These are phyloP conservation scores for Theobroma grandiflorum DNA, from an alignment of 441 rosid genomes.

Conservation along the genomic window DNA sequence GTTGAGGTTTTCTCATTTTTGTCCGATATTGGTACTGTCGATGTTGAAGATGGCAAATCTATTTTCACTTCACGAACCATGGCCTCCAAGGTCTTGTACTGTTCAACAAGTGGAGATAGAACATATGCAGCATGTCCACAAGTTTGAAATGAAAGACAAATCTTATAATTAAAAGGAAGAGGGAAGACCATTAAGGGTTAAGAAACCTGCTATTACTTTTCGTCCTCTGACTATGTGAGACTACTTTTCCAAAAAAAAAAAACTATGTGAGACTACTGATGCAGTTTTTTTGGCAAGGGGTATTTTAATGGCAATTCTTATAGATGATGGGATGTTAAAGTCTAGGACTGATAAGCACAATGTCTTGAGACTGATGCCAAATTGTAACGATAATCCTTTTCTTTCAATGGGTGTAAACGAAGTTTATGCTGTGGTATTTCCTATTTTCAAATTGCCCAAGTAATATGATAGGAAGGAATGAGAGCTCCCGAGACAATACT, in stretches of 20 bases:
- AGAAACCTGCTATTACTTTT: constrained; percentile 11
- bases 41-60: constrained; percentile 55
- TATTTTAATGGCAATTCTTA: constrained; percentile 5
- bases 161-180: background rate
- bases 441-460: background rate
- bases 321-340: constrained; percentile 12
- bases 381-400: background rate
- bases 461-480: constrained; percentile 10
- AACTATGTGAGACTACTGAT: background rate
- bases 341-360: constrained; percentile 15
- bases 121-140: constrained; percentile 21
- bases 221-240: background rate
- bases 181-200: background rate
- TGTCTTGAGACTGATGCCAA: background rate
- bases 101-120: constrained; percentile 37
- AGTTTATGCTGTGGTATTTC: background rate
- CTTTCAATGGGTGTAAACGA: background rate
- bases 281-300: background rate
- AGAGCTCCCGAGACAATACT: background rate
- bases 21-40: constrained; percentile 46
- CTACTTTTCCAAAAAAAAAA: background rate
- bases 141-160: constrained; percentile 1
- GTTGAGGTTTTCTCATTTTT: constrained; percentile 62
- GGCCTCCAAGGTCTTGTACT: constrained; percentile 86
- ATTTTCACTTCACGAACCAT: constrained; percentile 73